A percentile compares a stretch with the other conserved stretches of the same genome.
These are phyloP conservation scores for Hibiscus trionum DNA, from an alignment of 345 rosid genomes.

Conservation along the genomic window DNA sequence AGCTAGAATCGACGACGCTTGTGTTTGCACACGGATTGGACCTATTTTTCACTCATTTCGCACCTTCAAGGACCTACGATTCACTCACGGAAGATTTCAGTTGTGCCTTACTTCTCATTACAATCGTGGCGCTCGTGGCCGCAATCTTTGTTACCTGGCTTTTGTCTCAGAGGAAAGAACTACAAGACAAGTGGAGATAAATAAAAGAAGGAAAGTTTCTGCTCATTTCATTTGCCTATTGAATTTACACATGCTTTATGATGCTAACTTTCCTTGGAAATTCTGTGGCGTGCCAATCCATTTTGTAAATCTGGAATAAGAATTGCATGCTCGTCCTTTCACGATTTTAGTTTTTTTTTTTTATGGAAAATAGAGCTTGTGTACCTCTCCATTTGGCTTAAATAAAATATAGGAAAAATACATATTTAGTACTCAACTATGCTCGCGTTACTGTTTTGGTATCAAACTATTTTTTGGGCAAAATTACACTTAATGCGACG, in stretches of 20 bases:
- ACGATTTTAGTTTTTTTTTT: too few species aligned
- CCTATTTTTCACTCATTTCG: conserved; percentile 79
- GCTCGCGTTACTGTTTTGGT: too few species aligned
- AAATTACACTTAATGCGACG: too few species aligned
- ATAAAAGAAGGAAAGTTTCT: conserved; percentile 23
- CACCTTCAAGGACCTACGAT: conserved; percentile 93
- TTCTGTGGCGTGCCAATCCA: background rate
- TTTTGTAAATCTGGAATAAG: background rate
- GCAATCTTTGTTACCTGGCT: conserved; percentile 84
- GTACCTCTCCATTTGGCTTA: too few species aligned
- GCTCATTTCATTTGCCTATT: conserved; percentile 11
- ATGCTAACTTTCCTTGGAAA: background rate
- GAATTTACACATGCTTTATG: conserved; percentile 7
- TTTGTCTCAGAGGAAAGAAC: conserved; percentile 82
- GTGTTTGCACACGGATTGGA: conserved; percentile 91
- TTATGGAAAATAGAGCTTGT: too few species aligned
- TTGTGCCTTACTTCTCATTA: conserved; percentile 79
- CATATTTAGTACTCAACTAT: too few species aligned
- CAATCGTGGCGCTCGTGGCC: conserved; percentile 72
- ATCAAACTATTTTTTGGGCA: too few species aligned
- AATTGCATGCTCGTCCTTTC: background rate
- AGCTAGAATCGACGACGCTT: conserved; percentile 90
- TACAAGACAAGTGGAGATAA: conserved; percentile 87
- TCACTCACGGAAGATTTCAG: conserved; percentile 94
- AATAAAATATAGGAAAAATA: too few species aligned